phyloP scores from a whole-genome alignment of 1,284 basidiomycete genomes.

The Ceratobasidium sp. region DNA sequence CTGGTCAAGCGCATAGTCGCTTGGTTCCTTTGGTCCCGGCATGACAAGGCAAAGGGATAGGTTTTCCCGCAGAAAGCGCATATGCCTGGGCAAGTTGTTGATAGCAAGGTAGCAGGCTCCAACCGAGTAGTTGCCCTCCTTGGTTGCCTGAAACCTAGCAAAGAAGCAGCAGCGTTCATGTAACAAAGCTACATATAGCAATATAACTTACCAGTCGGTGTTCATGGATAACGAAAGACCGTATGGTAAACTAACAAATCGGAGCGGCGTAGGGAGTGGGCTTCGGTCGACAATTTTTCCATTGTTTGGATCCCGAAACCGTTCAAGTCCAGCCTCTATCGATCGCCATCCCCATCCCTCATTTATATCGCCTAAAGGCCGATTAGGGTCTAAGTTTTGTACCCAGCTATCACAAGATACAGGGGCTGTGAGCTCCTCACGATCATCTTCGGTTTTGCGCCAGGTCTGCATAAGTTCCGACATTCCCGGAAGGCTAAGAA shows the following conservation, averaged over 20 bases:
- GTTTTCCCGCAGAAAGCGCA: constrained; percentile 30
- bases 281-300: background rate
- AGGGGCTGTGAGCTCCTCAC: background rate
- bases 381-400: background rate
- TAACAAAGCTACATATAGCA: background rate
- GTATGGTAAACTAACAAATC: constrained; percentile 21
- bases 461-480: constrained; percentile 27
- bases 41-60: constrained; percentile 17
- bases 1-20: constrained; percentile 22
- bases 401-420: constrained; percentile 2
- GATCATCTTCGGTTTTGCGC: background rate
- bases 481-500: background rate
- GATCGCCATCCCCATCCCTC: constrained; percentile 23
- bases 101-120: constrained; percentile 27
- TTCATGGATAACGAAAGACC: constrained; percentile 27
- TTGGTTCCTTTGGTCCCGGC: constrained; percentile 36
- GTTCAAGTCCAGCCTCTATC: background rate
- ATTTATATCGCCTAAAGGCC: constrained; percentile 6
- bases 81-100: constrained; percentile 33
- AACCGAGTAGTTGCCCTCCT: constrained; percentile 18
- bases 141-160: constrained; percentile 33
- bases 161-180: background rate
- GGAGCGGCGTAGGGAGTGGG: background rate
- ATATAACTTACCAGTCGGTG: constrained; percentile 24
- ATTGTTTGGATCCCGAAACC: background rate